Evolutionary conservation across 306 rosid species (phyloP), one percentile per base, ranked within the genome.

Genomic region (Cicer arietinum): DNA sequence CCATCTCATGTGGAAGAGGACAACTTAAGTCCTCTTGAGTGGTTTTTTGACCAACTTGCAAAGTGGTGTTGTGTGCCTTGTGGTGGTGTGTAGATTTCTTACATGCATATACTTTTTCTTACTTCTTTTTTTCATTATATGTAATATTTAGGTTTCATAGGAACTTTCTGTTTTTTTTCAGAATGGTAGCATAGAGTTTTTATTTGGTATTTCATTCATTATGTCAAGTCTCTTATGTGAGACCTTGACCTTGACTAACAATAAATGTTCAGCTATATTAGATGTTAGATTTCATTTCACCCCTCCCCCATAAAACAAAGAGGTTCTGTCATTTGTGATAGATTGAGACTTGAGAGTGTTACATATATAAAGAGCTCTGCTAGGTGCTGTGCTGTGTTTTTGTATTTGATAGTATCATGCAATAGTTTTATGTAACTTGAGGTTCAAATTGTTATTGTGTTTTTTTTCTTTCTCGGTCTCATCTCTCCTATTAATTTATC

Each of bases 1-100:
- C 83, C 89, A 47, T 78, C 79, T 17, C 81, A 81, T 6, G 85
- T 51, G 25, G 96, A 87, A 14, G 85, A 83, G 42, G 93, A 84
- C 20, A 53, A 60, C 40, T 80, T 56, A 65, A 80, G 35, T 83
- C 87, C 89, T 75, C 39, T 94, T 59, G 85, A 85, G 54, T 85
- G 96, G 94, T 11, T 92, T 77, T 88, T 92, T 74, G 41, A 77
- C 68, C 88, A 68, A 67, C 52, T 92, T 37, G 96, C 79, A 71
- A 85, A 76, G 66, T 86, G 76, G 89, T 91, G 96, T 60, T 91
- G 88, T 79, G 76, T 45, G 58, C 85, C 88, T 64, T 91, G 96
- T 81, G 89, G 96, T 80, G 89, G 89, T 67, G 85, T 78, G 59
- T 88, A 87, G 85, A 69, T 44, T 73, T 80, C 57, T 22, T 65